phyloP scores from a whole-genome alignment of 2,329 filamentous ascomycete species.

The Blastomyces emzantsi region DNA sequence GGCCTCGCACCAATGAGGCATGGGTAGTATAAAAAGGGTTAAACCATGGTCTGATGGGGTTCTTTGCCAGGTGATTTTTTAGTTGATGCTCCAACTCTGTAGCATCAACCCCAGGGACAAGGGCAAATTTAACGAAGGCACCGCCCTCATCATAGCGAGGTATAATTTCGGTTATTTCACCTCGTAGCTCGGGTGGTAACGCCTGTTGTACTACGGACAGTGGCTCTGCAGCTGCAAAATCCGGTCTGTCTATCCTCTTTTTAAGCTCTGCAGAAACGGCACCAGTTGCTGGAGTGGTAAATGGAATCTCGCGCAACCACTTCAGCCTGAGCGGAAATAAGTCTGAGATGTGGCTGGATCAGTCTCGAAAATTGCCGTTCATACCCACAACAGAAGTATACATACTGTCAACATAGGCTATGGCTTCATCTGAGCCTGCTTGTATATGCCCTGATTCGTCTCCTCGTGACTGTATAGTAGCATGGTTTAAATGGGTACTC shows the following conservation, averaged over 20 bases:
- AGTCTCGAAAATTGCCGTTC: not conserved
- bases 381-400: conserved; percentile 8
- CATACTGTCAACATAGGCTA: conserved; percentile 85
- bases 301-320: conserved; percentile 50
- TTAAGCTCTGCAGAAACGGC: conserved; percentile 41
- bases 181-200: conserved; percentile 51
- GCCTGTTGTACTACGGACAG: conserved; percentile 49
- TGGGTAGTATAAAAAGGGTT: conserved; percentile 67
- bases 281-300: conserved; percentile 33
- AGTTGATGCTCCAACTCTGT: conserved; percentile 54
- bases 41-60: conserved; percentile 80
- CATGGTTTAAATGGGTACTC: not conserved
- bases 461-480: conserved; percentile 39
- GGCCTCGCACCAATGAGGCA: conserved; percentile 65
- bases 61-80: conserved; percentile 54
- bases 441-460: conserved; percentile 73
- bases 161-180: conserved; percentile 71
- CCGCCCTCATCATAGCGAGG: conserved; percentile 86
- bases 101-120: conserved; percentile 39
- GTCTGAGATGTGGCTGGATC: conserved; percentile 43
- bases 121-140: conserved; percentile 78
- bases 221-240: conserved; percentile 48
- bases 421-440: conserved; percentile 64
- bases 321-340: conserved; percentile 73
- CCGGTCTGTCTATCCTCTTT: conserved; percentile 44